These are phyloP conservation scores for Oryza glumipatula DNA, from an alignment of 176 grass and related monocot species.

Conservation along the genomic window DNA sequence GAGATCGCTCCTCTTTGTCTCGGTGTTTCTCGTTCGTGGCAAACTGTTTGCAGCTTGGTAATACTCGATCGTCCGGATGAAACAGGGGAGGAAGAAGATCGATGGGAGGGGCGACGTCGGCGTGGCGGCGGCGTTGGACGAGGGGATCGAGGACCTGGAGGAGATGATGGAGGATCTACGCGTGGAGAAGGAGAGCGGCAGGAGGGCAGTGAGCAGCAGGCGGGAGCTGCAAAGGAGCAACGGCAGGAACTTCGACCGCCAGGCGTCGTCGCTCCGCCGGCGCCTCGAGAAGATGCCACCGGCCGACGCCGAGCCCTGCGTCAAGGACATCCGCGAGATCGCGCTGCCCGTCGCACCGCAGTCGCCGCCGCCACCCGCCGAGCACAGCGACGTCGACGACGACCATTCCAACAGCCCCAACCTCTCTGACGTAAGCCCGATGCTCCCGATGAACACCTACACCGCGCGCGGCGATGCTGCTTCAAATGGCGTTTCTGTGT, in stretches of 20 bases:
- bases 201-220: conserved; percentile 27
- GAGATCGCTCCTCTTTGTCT: too few relatives aligned
- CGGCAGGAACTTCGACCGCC: conserved; percentile 83
- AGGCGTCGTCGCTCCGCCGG: conserved; percentile 76
- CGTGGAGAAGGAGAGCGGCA: conserved; percentile 63
- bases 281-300: conserved; percentile 71
- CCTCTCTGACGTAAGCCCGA: conserved; percentile 56
- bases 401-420: conserved; percentile 38
- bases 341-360: conserved; percentile 33
- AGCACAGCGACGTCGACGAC: conserved; percentile 33
- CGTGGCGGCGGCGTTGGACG: conserved; percentile 55
- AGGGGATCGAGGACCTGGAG: conserved; percentile 74
- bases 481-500: background rate
- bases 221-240: conserved; percentile 55
- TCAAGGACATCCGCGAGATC: conserved; percentile 86
- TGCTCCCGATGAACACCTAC: background rate
- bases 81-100: conserved; percentile 84
- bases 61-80: background rate
- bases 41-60: background rate
- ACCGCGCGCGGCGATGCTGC: background rate
- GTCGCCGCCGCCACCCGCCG: background rate
- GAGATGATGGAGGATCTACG: conserved; percentile 73
- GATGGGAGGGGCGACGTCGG: conserved; percentile 43
- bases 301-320: conserved; percentile 30
- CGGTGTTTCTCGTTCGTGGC: background rate